Evolutionary conservation across 2,329 filamentous ascomycete genomes (phyloP), one percentile per base, ranked within the genome.

Genomic region (Coniochaeta hoffmannii): DNA sequence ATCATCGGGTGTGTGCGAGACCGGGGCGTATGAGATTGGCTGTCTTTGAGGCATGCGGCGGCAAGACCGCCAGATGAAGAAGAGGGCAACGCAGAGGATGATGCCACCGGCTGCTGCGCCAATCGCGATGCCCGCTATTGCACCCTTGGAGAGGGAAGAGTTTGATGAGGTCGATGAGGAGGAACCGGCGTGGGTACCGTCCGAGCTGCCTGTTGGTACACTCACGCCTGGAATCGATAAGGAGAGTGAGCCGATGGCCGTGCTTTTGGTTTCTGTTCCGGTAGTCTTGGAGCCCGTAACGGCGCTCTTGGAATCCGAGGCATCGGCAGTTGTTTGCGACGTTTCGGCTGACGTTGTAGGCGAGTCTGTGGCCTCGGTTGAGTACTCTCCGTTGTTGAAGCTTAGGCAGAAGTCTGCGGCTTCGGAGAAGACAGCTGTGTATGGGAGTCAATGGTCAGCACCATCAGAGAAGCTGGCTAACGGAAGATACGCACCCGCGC

Each of bases 91-190:
- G 35, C 58, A 56, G 12, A 58, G 14, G 11, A 58, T 22, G 4
- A 58, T 35, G 22, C 55, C 56, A 26, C 56, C 58, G 15, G 6
- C 53, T 3, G 55, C 58, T 1, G 55, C 55, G 19, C 58, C 58
- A 11, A 60, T 38, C n/a, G 58, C 58, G 22, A 57, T 58, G 51
- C 58, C 56, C 6, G 41, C 56, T 46, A 60, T 60, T 19, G 55
- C 55, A 30, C 60, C 60, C 15, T 54, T 57, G 50, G 58, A 54
- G 31, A 61, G 56, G 19, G 55, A 52, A 53, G 32, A 38, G 19
- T 19, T 32, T 53, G 46, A 38, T 4, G 44, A 49, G 26, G 19
- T 17, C 26, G 44, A 49, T 30, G 44, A 49, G 19, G 44, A 49
- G 44, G 36, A 41, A 41, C 36, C 36, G 19, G 8, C 22, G 26